Percentiles rank a stretch among this genome's conserved stretches.
Evolutionary conservation across 2,329 filamentous ascomycete genomes (phyloP).

Genomic region (Sclerotinia sclerotiorum): DNA sequence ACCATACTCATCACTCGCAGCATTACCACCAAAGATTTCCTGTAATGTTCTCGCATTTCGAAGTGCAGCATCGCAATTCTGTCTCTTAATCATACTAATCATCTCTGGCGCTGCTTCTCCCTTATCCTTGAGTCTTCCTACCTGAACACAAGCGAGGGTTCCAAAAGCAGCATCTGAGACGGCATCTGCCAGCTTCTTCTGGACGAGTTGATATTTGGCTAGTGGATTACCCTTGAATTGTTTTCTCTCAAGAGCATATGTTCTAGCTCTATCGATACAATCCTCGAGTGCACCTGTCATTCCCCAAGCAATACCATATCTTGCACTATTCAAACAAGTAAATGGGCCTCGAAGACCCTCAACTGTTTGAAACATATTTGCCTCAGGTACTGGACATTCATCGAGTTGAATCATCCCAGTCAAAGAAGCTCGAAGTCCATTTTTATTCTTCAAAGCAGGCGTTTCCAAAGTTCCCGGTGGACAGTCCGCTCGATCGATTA

Average conservation of each 20-base stretch:
- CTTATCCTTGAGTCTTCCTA: slow-evolving; percentile 88
- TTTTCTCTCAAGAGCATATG: slow-evolving; percentile 87
- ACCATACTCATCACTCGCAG: slow-evolving; percentile 94
- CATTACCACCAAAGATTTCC: slow-evolving; percentile 96
- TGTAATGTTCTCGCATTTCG: slow-evolving; percentile 77
- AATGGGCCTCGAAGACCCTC: slow-evolving; percentile 89
- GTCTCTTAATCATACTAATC: slow-evolving; percentile 94
- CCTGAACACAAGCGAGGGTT: slow-evolving; percentile 84
- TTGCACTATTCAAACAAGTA: slow-evolving; percentile 87
- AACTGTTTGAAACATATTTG: slow-evolving; percentile 90
- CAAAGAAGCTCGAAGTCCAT: slow-evolving; percentile 84
- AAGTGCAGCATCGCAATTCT: slow-evolving; percentile 92
- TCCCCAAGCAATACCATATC: slow-evolving; percentile 91
- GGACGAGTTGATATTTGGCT: slow-evolving; percentile 92
- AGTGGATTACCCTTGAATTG: slow-evolving; percentile 97
- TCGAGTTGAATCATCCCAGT: slow-evolving; percentile 99
- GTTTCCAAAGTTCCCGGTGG: slow-evolving; percentile 88
- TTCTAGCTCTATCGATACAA: slow-evolving; percentile 74
- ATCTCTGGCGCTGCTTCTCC: slow-evolving; percentile 89
- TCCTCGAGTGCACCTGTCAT: slow-evolving; percentile 94
- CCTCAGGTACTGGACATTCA: slow-evolving; percentile 80
- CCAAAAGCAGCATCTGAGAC: slow-evolving; percentile 88
- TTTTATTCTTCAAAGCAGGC: slow-evolving; percentile 92
- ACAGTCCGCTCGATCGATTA: slow-evolving; percentile 82
- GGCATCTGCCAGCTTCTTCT: slow-evolving; percentile 96